Base-by-base conservation (phyloP, 495 filamentous ascomycete species). In the Aspergillus ellipticus region DNA sequence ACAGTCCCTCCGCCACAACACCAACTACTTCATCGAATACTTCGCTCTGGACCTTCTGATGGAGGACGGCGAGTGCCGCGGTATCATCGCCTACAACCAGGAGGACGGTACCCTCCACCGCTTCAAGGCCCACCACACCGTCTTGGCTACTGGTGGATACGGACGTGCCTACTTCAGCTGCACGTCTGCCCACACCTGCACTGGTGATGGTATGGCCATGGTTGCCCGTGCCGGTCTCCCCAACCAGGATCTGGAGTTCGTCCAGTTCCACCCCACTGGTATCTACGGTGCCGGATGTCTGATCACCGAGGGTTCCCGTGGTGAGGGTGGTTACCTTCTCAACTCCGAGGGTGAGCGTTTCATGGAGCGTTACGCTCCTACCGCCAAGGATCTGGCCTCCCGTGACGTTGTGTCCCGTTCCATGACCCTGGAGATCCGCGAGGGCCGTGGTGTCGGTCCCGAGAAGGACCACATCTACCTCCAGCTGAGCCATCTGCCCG, bases 21-120 rank as follows among this genome's bases (percentile, higher is more conserved):
- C 93, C 65, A 96, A 97, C 79, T 97, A 96, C 82, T 97, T 97
- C 79, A 96, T 97, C 68, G 93, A 97, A 79, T 97, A 90, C 82
- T 97, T 97, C 74, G 93, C 90, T 56, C 79, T 96, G 55, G 93
- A 97, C 73, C 77, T 97, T 71, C 83, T 97, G 66, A 97, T 97
- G 93, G 88, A 96, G 74, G 88, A 91, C 67, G 94, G 94, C 53
- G 88, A 90, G 72, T 97, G 93, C 79, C 89, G 91, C 57, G 93
- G 93, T 80, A 91, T 97, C 60, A 79, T 97, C 57, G 92, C 92
- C 54, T 96, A 96, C 76, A 96, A 96, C 79, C 92, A 96, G 79
- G 93, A 97, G 77, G 93, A 97, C 67, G 93, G 93, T 60, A 97
- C 93, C 16, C 85, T 97, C 48, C 93, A 97, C 80, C 83, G 93